phyloP scores from a whole-genome alignment of 495 filamentous ascomycete species.

The Venustampulla echinocandica region DNA sequence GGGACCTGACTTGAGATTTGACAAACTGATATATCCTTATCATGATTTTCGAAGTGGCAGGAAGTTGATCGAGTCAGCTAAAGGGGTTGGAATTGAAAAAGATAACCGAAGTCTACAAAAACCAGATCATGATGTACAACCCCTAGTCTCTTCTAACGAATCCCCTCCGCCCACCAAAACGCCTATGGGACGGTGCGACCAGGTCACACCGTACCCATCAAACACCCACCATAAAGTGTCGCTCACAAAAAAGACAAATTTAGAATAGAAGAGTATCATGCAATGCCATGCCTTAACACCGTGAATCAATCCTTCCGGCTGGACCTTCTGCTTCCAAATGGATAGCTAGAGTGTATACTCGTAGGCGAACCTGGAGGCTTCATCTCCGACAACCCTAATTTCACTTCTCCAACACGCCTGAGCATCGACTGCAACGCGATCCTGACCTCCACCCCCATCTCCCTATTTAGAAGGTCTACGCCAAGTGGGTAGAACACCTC shows the following conservation, averaged over 20 bases:
- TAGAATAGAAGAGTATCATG: background rate
- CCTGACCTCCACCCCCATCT: slow-evolving; percentile 70
- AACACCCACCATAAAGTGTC: slow-evolving; percentile 9
- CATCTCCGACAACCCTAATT: slow-evolving; percentile 48
- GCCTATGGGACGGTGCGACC: background rate
- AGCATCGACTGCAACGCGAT: slow-evolving; percentile 66
- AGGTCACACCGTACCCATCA: background rate
- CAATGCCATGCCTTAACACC: background rate
- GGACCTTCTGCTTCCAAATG: slow-evolving; percentile 18
- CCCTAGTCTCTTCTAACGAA: background rate
- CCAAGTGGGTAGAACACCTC: slow-evolving; percentile 76
- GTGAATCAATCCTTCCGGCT: slow-evolving; percentile 6
- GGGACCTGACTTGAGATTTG: too few relatives aligned
- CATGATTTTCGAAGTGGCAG: background rate
- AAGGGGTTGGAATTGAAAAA: too few relatives aligned
- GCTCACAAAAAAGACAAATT: slow-evolving; percentile 13
- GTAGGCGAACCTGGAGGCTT: slow-evolving; percentile 31
- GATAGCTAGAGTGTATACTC: slow-evolving; percentile 22
- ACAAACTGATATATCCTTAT: too few relatives aligned
- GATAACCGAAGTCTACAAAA: background rate
- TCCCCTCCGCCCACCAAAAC: background rate
- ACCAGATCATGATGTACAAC: background rate
- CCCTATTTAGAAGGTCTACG: slow-evolving; percentile 74
- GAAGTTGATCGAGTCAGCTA: background rate
- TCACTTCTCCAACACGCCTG: slow-evolving; percentile 73